These are phyloP conservation scores for Erodium chrysanthum DNA, from an alignment of 441 rosid genomes.

Conservation along the genomic window DNA sequence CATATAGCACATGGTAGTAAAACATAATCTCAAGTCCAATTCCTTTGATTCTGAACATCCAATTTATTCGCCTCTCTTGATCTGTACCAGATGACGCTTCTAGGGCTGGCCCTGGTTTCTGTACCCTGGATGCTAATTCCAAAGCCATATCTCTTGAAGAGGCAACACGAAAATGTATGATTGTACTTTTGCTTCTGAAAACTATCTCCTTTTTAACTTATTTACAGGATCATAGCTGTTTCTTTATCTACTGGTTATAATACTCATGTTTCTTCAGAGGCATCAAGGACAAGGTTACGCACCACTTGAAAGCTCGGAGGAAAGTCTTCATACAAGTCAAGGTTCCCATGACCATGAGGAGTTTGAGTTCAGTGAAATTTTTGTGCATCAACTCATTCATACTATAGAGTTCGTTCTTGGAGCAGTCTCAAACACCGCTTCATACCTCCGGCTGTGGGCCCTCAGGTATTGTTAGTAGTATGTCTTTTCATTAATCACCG, in stretches of 20 bases:
- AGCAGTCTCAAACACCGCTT: slow-evolving; percentile 96
- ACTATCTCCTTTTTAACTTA: neutral
- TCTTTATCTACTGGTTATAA: neutral
- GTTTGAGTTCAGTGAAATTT: slow-evolving; percentile 86
- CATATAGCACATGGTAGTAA: no score
- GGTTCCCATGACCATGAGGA: slow-evolving; percentile 66
- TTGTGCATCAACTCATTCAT: slow-evolving; percentile 88
- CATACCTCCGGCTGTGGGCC: slow-evolving; percentile 93
- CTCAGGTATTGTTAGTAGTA: slow-evolving; percentile 46
- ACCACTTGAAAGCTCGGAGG: slow-evolving; percentile 45
- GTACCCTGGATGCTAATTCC: slow-evolving; percentile 99
- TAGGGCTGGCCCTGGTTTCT: slow-evolving; percentile 65
- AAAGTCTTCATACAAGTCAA: slow-evolving; percentile 43
- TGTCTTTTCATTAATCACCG: neutral
- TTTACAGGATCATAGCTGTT: neutral
- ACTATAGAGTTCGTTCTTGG: slow-evolving; percentile 94
- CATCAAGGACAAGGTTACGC: slow-evolving; percentile 68
- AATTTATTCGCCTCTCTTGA: neutral
- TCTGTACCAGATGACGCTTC: slow-evolving; percentile 48
- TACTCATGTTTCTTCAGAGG: slow-evolving; percentile 34
- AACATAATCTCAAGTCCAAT: neutral
- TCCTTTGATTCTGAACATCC: neutral
- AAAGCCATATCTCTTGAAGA: slow-evolving; percentile 86
- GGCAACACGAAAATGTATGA: slow-evolving; percentile 68
- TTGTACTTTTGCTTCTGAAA: neutral